Evolutionary conservation across 73 alveolate species (phyloP).

Genomic region (Tetrahymena thermophila): DNA sequence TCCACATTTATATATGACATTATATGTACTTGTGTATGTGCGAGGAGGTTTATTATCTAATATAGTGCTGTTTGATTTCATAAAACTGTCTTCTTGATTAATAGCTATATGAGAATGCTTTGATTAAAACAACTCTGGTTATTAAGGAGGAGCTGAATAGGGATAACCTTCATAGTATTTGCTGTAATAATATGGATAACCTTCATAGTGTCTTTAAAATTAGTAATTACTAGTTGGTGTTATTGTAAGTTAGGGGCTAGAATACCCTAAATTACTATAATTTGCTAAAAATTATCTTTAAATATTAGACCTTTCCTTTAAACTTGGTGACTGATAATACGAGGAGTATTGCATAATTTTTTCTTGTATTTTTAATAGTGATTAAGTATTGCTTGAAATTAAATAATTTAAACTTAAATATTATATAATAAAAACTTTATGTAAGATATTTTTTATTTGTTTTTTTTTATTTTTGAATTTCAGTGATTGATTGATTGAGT

Average conservation of each 20-base stretch:
- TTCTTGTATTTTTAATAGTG: neutral
- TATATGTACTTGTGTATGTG: neutral
- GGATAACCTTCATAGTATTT: neutral
- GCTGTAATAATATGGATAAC: neutral
- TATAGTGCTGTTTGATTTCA: neutral
- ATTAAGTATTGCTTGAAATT: neutral
- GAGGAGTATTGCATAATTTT: neutral
- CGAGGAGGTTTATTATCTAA: neutral
- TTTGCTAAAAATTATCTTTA: neutral
- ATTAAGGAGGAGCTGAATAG: neutral
- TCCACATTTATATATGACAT: neutral
- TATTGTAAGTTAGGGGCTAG: neutral
- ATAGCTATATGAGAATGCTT: neutral
- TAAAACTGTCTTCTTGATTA: neutral
- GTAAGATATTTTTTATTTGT: neutral
- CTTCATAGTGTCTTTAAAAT: neutral
- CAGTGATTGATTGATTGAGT: too few relatives aligned
- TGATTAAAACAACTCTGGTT: neutral
- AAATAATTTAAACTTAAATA: neutral
- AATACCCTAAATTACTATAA: neutral
- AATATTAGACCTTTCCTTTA: neutral
- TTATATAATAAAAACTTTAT: too few relatives aligned
- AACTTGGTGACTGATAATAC: neutral
- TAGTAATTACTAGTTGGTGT: neutral
- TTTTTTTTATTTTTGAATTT: neutral